phyloP scores from a whole-genome alignment of 768 basidiomycete genomes.

The Suillus fuscotomentosus region DNA sequence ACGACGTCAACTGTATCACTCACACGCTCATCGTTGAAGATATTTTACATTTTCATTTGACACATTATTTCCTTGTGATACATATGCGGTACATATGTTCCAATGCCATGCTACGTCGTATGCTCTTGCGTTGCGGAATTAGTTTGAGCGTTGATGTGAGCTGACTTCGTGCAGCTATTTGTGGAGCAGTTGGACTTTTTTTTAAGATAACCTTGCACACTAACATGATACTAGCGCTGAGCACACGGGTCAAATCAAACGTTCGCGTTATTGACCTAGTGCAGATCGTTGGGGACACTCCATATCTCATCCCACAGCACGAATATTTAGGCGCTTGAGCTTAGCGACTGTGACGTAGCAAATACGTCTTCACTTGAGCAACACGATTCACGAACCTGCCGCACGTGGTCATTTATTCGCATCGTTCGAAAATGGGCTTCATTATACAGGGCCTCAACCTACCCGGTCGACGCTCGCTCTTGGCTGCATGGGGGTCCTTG shows the following conservation, averaged over 20 bases:
- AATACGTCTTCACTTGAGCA: neutral
- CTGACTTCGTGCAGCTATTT: neutral
- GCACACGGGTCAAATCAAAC: neutral
- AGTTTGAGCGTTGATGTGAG: neutral
- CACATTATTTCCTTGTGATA: slow-evolving; percentile 18
- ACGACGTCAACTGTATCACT: slow-evolving; percentile 2
- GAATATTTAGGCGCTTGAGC: neutral
- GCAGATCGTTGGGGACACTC: neutral
- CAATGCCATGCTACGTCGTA: slow-evolving; percentile 1
- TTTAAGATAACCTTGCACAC: neutral
- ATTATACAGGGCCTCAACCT: neutral
- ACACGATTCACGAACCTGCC: neutral
- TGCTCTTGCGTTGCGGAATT: neutral
- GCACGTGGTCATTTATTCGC: neutral
- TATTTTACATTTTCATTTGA: slow-evolving; percentile 3
- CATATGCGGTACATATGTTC: slow-evolving; percentile 14
- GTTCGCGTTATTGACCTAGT: neutral
- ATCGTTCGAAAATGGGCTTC: neutral
- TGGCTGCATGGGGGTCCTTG: neutral
- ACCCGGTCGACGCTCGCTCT: neutral
- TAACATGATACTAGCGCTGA: neutral
- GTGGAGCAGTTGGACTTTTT: neutral
- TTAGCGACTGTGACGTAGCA: too few relatives aligned
- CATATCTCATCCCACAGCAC: neutral
- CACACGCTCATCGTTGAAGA: slow-evolving; percentile 1